Evolutionary conservation across 208 protist genomes (phyloP), one percentile per base, ranked within the genome.

Genomic region (Angomonas desouzai): DNA sequence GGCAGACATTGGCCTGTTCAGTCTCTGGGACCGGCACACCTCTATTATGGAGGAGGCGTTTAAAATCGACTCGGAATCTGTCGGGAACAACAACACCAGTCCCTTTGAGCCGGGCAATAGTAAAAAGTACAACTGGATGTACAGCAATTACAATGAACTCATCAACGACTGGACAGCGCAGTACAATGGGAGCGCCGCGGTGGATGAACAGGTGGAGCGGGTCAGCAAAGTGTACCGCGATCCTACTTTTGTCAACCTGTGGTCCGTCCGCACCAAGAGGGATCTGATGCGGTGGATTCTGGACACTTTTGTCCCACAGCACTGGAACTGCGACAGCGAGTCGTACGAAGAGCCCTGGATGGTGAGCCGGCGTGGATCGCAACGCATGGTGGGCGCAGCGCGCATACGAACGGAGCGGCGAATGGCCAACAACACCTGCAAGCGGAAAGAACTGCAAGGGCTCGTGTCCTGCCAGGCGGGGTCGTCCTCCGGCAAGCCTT

Each of bases 31-130:
- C 38, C n/a, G 56, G 18, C 57, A 63, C 33, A 63, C 40, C 22
- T 33, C 43, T 0, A 62, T 76, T 3, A 25, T 76, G 48, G 48
- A 73, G 11, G 66, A 76, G n/a, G 68, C 69, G 1, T 72, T 77
- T 27, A 70, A 71, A 43, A 71, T 81, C 13, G 67, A 76, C 57
- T 73, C 70, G 27, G 67, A 81, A 61, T 13, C n/a, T 32, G 40
- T 33, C 34, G 32, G 9, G 27, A 59, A 64, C 25, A 48, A 28
- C 63, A 60, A 62, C 6, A 33, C 2, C 13, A 55, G 59, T 6
- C 22, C 55, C 55, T 77, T 74, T 48, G 61, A 72, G 13, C 3
- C 59, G 13, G 76, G 76, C 33, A 64, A 61, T 56, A 82, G 71
- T 20, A 63, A 7, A 9, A 43, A 30, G 16, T 68, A 57, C 48